Evolutionary conservation across 495 filamentous ascomycete species (phyloP), one percentile per base, ranked within the genome.

Genomic region (Xylaria flabelliformis): DNA sequence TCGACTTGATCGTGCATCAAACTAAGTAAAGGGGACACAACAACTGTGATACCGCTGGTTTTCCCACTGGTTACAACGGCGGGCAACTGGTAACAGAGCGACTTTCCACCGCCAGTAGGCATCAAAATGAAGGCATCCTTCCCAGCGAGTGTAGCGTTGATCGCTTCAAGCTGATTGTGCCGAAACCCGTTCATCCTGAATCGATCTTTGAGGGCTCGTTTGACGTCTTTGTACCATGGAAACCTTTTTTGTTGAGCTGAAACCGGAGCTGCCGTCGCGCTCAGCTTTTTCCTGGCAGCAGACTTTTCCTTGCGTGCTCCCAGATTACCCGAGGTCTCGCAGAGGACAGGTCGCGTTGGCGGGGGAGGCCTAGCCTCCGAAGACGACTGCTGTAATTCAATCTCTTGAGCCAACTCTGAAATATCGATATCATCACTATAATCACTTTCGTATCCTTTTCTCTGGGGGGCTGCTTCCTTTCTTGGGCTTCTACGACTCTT

Each of bases 91-190:
- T 98, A 99, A 79, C 97, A 98, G 12, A 99, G 85, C 15, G 94
- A 97, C 78, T 99, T 99, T 19, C 96, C 96, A 64, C 96, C 97
- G 53, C 97, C 96, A 3, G 96, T 99, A 36, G 96, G 97, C 96
- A 99, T 98, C 32, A 98, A 82, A 17, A 98, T 91, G 77, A 99
- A 98, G 0, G 91, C 90, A 80, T 98, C 94, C 74, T 95, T 91
- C 0, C 94, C 95, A 42, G 83, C 84, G 48, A 99, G 83, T 0
- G 96, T 97, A 9, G 95, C 91, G 80, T 98, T 97, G 80, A 99
- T 96, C 8, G 96, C 96, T 80, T 97, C 93, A 10, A 98, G 88
- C 76, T 99, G 96, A 75, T 97, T 94, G n/a, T 87, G 87, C 9
- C 97, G 89, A 77, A 98, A 98, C 0, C 93, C 93, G 24, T 86